These are phyloP conservation scores for Platanthera zijinensis DNA, from an alignment of 106 monocot species.

Conservation along the genomic window DNA sequence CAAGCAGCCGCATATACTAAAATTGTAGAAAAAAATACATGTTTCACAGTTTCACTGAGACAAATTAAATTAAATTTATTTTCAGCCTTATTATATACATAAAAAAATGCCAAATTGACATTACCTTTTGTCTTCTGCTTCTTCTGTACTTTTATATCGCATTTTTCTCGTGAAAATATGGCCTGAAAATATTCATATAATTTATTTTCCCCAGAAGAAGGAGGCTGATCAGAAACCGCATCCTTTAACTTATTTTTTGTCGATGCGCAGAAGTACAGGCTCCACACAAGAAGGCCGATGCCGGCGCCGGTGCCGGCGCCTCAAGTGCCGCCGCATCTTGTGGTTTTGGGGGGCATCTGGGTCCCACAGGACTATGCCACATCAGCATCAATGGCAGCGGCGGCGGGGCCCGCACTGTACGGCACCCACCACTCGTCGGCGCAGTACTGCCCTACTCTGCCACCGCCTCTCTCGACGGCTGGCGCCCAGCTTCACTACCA, in stretches of 20 bases:
- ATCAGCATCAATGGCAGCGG: constrained; percentile 21
- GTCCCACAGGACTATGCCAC: constrained; percentile 82
- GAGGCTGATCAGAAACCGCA: too few species aligned
- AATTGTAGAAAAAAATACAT: too few species aligned
- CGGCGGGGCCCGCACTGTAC: constrained; percentile 41
- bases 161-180: too few species aligned
- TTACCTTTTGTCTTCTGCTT: too few species aligned
- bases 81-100: too few species aligned
- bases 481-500: constrained; percentile 14
- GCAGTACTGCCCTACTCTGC: constrained; percentile 37
- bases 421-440: constrained; percentile 23
- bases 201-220: too few species aligned
- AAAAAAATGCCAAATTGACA: too few species aligned
- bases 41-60: too few species aligned
- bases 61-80: too few species aligned
- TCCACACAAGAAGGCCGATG: constrained; percentile 78
- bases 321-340: constrained; percentile 45
- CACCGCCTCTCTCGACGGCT: constrained; percentile 4
- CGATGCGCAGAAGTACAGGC: constrained; percentile 63
- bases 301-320: constrained; percentile 24
- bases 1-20: too few species aligned
- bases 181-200: too few species aligned
- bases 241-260: not conserved
- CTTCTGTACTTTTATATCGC: too few species aligned
- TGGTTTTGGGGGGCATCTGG: constrained; percentile 91